Evolutionary conservation across 148 eudicot species (phyloP).

Genomic region (Nyssa sinensis): DNA sequence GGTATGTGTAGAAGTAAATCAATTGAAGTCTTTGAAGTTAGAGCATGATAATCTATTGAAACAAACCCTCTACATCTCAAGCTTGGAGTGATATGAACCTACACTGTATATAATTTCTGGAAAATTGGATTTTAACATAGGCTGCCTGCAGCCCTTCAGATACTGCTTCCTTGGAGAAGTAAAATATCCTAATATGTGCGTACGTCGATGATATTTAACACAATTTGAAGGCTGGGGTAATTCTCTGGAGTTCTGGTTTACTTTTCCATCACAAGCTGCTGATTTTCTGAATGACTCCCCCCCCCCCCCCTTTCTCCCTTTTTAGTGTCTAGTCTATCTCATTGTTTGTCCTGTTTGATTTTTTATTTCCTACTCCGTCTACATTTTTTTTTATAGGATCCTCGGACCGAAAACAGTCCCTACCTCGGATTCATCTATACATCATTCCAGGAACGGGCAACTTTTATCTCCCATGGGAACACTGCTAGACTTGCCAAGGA

Average conservation of each 20-base stretch:
- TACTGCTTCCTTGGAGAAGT: not conserved
- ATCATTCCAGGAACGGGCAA: conserved; percentile 30
- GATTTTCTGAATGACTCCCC: not conserved
- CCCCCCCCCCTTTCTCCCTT: too few relatives aligned
- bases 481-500: conserved; percentile 29
- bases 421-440: conserved; percentile 31
- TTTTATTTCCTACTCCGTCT: not conserved
- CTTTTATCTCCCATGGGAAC: conserved; percentile 30
- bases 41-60: too few relatives aligned
- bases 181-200: not conserved
- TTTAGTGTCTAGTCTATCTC: not conserved
- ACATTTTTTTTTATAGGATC: conserved; percentile 18
- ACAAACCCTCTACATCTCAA: too few relatives aligned
- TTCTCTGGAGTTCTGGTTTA: too few relatives aligned
- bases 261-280: not conserved
- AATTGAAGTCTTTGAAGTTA: too few relatives aligned
- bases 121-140: not conserved
- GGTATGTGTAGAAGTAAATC: too few relatives aligned
- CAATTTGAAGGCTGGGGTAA: not conserved
- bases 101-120: not conserved
- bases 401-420: conserved; percentile 26
- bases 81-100: too few relatives aligned
- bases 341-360: not conserved
- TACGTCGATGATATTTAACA: too few relatives aligned
- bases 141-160: not conserved